These are phyloP conservation scores for Aspergillus costaricaensis DNA, from an alignment of 2,329 filamentous ascomycete genomes.

Conservation along the genomic window DNA sequence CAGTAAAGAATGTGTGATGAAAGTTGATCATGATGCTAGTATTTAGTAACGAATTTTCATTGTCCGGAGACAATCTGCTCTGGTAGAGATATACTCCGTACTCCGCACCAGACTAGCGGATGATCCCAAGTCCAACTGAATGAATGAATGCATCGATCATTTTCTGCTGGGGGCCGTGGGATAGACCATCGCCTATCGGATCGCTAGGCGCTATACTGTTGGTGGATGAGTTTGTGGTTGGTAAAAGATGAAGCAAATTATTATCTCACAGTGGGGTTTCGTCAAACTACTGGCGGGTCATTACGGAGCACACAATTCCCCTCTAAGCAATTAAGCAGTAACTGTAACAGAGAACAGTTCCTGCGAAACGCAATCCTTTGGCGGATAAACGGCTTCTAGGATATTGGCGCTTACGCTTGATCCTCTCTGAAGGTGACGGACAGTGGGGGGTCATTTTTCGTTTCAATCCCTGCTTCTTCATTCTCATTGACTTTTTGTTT, in stretches of 20 bases:
- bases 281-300: neutral
- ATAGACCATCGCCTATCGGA: neutral
- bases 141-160: neutral
- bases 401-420: conserved; percentile 10
- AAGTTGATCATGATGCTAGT: neutral
- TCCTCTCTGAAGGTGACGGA: neutral
- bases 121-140: neutral
- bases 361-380: neutral
- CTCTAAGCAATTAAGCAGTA: neutral
- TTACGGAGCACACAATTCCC: neutral
- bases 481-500: neutral
- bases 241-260: conserved; percentile 7
- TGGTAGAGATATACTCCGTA: conserved; percentile 14
- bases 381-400: conserved; percentile 14
- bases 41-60: neutral
- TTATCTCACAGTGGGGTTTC: conserved; percentile 15
- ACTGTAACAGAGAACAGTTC: neutral
- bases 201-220: neutral
- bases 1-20: neutral
- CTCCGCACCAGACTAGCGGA: neutral
- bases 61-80: conserved; percentile 7
- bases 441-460: too few species aligned
- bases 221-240: neutral
- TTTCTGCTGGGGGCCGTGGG: neutral
- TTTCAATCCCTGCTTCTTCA: too few species aligned